Conservation (phyloP, 2,329 filamentous ascomycete genomes). For the Aspergillus novoparasiticus region DNA sequence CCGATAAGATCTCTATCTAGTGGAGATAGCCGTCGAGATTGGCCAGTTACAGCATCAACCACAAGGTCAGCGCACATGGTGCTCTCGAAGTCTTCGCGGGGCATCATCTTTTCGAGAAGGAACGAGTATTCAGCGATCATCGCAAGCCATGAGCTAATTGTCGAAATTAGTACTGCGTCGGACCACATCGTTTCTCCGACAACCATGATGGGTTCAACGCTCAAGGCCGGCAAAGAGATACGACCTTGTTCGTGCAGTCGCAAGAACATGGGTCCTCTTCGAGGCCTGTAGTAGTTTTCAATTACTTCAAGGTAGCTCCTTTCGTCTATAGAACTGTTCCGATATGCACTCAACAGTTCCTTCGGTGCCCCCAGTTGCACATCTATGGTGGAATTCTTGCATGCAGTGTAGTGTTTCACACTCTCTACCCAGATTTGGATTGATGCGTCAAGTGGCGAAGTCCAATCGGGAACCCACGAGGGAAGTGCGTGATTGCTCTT, state of each 20-base stretch:
- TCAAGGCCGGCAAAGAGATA: not conserved
- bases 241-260: rapidly evolving
- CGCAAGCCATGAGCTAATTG: not conserved
- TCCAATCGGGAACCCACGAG: not conserved
- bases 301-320: rapidly evolving
- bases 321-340: rapidly evolving
- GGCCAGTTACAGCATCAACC: not conserved
- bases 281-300: not conserved
- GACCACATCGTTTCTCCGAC: not conserved
- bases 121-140: not conserved
- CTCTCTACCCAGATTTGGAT: not conserved
- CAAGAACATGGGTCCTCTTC: rapidly evolving
- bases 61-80: not conserved
- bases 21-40: not conserved
- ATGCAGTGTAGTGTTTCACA: not conserved
- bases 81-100: not conserved
- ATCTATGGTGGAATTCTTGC: not conserved
- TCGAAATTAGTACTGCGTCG: not conserved
- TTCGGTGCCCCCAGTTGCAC: not conserved
- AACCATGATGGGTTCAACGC: rapidly evolving
- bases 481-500: not conserved
- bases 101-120: not conserved
- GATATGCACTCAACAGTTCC: rapidly evolving
- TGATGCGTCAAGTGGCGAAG: not conserved
- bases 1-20: not conserved